Conservation (phyloP, 768 basidiomycete genomes). For the Mycena leptocephala region DNA sequence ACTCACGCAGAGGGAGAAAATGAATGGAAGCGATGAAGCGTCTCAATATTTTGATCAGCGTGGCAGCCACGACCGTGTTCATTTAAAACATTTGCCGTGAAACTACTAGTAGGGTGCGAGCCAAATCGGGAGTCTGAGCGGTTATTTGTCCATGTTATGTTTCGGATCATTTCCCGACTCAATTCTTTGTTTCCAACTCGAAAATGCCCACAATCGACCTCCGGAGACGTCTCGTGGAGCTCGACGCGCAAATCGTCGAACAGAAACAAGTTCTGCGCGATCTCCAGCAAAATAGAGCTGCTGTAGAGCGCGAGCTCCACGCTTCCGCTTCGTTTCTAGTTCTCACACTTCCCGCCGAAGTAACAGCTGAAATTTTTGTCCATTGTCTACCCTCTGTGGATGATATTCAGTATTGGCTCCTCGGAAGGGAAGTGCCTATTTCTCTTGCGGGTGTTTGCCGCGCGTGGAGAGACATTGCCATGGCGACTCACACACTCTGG, state of each 20-base stretch:
- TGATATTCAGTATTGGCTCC: not conserved
- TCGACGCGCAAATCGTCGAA: not conserved
- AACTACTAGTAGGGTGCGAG: too few species aligned
- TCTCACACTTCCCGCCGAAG: not conserved
- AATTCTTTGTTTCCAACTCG: too few species aligned
- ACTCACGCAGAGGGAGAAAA: too few species aligned
- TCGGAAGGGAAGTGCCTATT: too few species aligned
- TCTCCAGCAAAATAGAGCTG: not conserved
- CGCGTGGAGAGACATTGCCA: not conserved
- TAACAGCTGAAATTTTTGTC: not conserved
- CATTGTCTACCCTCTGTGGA: not conserved
- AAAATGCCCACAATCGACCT: not conserved
- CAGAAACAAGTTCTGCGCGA: not conserved
- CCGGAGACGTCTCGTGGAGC: not conserved
- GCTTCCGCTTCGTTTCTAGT: not conserved
- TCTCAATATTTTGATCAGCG: too few species aligned
- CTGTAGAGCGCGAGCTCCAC: slow-evolving; percentile 4
- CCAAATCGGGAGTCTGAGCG: too few species aligned
- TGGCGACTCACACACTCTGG: not conserved
- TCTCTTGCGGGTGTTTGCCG: not conserved
- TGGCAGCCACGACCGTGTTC: too few species aligned
- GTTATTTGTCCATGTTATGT: not conserved
- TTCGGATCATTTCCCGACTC: not conserved
- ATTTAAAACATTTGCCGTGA: too few species aligned
- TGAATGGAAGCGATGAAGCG: too few species aligned